Base-by-base conservation (phyloP, 495 filamentous ascomycete species). In the Hyaloscypha variabilis region DNA sequence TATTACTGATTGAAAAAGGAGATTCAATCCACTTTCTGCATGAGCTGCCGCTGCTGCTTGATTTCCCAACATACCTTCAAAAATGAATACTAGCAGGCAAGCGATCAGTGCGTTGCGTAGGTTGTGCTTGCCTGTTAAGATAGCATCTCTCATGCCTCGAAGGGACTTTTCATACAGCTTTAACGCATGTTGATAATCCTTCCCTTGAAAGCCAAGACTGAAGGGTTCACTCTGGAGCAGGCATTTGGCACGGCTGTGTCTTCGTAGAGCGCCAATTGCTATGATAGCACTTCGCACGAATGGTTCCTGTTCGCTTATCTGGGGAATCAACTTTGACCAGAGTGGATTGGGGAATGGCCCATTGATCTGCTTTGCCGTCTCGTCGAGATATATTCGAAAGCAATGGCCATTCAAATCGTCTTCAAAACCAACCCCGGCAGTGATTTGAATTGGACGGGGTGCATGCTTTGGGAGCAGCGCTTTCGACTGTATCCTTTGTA, bases 41-140 rank as follows among this genome's bases (percentile, higher is more conserved):
- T 69, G 29, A 39, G 17, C 19, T 19, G 21, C 25, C 23, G 67
- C 62, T 4, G 56, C 46, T 14, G 17, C 31, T 26, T 25, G 55
- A n/a, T 65, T 63, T n/a, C 67, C 67, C n/a, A 42, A 26, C 57
- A 69, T 26, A 11, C 21, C 54, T 28, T 69, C 62, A 34, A 69
- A 69, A 24, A 55, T 34, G 60, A 65, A 69, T 0, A 69, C 62
- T 17, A 69, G 23, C 1, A 69, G 11, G 34, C 67, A 69, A 39
- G 62, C 62, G 11, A 69, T 25, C 0, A 69, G 23, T 30, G 65
- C 60, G 53, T 63, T 67, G 25, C 55, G 24, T 1, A 63, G 8
- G 53, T 67, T 49, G n/a, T 63, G 55, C 29, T 60, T 31, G 14
- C 65, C 60, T 39, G 60, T 59, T 2, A 42, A 46, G 29, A 67